Evolutionary conservation across 441 rosid species (phyloP), one percentile per base, ranked within the genome.

Genomic region (Syzygium syzygioides): DNA sequence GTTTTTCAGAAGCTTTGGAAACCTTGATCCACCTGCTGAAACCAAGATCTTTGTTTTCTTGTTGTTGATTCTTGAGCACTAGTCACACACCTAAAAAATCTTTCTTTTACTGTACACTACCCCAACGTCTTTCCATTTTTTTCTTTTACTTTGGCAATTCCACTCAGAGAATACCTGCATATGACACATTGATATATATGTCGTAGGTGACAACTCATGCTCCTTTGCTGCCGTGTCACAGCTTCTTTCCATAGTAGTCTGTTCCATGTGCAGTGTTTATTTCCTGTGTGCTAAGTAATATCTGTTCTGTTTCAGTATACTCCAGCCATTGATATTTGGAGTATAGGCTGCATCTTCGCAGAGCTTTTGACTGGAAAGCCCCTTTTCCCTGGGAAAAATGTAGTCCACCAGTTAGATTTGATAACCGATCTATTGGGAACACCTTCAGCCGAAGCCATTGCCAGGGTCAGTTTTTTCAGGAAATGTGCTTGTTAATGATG

Each of bases 301-400:
- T 89, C 88, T 54, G 91, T 13, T 52, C 2, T 64, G 91, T 86
- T 92, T 89, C 96, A 97, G 99, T 97, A 97, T 91, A 97, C 99
- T 84, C 98, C 99, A 54, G 99, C 99, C 26, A 97, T 97, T 89
- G 99, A 97, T 93, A 96, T 96, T 87, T 97, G 99, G 99, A 97
- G 99, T 92, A 96, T 97, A 45, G 99, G 99, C 64, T 97, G 99
- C 95, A 97, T 97, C 90, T 97, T 97, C 90, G 94, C 99, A 19
- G 99, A 97, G 92, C 98, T 97, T 87, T 90, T 97, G 91, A 97
- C 98, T 6, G 99, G 99, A 90, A 96, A 96, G 86, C 99, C 99
- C 88, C 97, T 97, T 86, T 97, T 97, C 93, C 99, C 99, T 25
- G 99, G 99, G 89, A 96, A 96, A 94, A 96, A 97, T 87, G 99